Evolutionary conservation across 495 filamentous ascomycete genomes (phyloP), one percentile per base, ranked within the genome.

Genomic region (Elasticomyces elasticus): DNA sequence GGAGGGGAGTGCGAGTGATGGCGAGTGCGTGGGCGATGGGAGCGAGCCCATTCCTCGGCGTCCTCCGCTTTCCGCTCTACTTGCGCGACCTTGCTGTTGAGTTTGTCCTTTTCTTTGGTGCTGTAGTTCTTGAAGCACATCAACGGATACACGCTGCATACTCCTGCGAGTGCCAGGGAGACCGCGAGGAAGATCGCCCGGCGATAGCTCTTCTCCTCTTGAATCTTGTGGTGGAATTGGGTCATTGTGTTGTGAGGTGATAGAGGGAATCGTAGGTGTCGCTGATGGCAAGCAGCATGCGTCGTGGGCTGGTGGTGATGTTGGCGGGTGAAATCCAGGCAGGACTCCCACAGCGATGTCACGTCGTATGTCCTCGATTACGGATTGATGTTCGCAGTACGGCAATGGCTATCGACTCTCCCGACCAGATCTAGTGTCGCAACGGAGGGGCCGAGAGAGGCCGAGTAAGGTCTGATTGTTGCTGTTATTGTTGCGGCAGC

Each of bases 101-200:
- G 40, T 23, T 48, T 52, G 37, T 37, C 43, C 49, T 54, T 42
- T 54, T 62, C 59, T 31, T 58, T 57, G 55, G 41, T 51, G 50
- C 60, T 62, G 55, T 55, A 49, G 31, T 51, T 47, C 40, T 62
- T 62, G 60, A 62, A 62, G 51, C 60, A 62, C 40, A 47, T 43
- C 7, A 59, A 28, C 25, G 60, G 60, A 51, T 61, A 62, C 13
- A 59, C 27, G 60, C 60, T 62, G 60, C 60, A 62, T 54, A 50
- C n/a, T 62, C 59, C 59, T 12, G 49, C 59, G 6, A 50, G 13
- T n/a, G 38, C 43, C 12, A 62, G 46, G 0, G 59, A 48, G 25
- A 33, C 51, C 30, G 44, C 15, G 23, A 58, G 27, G 37, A 62
- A 62, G 42, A 58, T 40, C 22, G 45, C 59, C 23, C 49, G 54